Percentiles rank a stretch among this genome's conserved stretches.
These are phyloP conservation scores for Tulasnella sp. DNA, from an alignment of 768 basidiomycete species.

Conservation along the genomic window DNA sequence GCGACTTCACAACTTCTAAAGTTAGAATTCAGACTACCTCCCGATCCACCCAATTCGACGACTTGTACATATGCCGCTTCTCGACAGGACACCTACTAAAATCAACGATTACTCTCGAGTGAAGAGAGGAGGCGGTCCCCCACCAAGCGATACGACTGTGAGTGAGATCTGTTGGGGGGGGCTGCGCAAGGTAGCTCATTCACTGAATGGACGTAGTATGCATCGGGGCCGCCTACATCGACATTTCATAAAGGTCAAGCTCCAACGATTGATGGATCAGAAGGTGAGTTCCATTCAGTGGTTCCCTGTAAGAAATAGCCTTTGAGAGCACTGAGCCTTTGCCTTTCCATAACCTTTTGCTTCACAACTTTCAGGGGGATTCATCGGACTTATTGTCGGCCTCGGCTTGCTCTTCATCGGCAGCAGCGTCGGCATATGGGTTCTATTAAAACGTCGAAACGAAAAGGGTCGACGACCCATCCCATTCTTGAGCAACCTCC, in stretches of 20 bases:
- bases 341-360: not conserved
- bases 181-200: too few species aligned
- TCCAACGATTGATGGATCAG: slow-evolving; percentile 13
- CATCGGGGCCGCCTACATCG: slow-evolving; percentile 5
- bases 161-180: too few species aligned
- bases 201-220: not conserved
- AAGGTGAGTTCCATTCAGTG: not conserved
- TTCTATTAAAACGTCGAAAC: not conserved
- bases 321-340: too few species aligned
- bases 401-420: slow-evolving; percentile 13
- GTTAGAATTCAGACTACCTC: too few species aligned
- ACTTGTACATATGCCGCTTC: too few species aligned
- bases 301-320: too few species aligned
- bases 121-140: too few species aligned
- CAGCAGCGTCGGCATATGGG: slow-evolving; percentile 5
- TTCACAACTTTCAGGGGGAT: not conserved
- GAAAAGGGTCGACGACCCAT: not conserved
- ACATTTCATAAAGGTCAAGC: slow-evolving; percentile 1
- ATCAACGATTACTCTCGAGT: too few species aligned
- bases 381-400: slow-evolving; percentile 5
- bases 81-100: too few species aligned
- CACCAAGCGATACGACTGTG: too few species aligned
- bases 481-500: not conserved
- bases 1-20: not conserved
- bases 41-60: too few species aligned